phyloP scores from a whole-genome alignment of 139 green algal genomes.

The Yamagishiella unicocca region DNA sequence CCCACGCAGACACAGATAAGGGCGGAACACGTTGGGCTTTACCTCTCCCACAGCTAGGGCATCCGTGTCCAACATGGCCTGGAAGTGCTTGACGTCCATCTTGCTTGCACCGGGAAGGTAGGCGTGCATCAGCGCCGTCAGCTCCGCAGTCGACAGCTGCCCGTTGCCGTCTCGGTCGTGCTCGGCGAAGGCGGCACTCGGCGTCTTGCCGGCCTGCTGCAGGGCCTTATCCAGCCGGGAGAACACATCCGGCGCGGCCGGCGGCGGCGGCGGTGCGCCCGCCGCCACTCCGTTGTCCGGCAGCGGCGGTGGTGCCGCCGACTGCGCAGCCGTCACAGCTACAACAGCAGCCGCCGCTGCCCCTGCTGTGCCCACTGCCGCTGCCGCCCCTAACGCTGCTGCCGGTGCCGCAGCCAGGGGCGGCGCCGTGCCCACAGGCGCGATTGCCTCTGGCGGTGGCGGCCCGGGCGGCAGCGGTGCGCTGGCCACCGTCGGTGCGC shows the following conservation, averaged over 20 bases:
- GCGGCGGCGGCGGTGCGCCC: not conserved
- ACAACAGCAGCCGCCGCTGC: not conserved
- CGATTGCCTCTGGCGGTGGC: slow-evolving; percentile 12
- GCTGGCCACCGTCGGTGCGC: not conserved
- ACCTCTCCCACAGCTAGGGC: not conserved
- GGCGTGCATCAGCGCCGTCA: slow-evolving; percentile 29
- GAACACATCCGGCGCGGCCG: slow-evolving; percentile 12
- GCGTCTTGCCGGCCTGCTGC: not conserved
- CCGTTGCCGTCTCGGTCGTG: slow-evolving; percentile 22
- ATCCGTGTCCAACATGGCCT: slow-evolving; percentile 30
- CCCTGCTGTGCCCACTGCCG: not conserved
- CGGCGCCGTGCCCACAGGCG: slow-evolving; percentile 21
- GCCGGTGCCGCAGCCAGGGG: slow-evolving; percentile 1
- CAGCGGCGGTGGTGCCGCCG: not conserved
- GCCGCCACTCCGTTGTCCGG: not conserved
- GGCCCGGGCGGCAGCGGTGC: slow-evolving; percentile 35
- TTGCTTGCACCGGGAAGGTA: slow-evolving; percentile 31
- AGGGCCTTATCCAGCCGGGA: not conserved
- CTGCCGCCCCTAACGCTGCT: not conserved
- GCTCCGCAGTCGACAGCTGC: slow-evolving; percentile 25
- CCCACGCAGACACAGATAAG: no score
- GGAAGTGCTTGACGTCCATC: slow-evolving; percentile 57
- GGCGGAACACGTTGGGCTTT: no score
- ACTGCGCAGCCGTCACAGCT: not conserved
- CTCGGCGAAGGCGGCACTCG: slow-evolving; percentile 7